Conservation (phyloP, 2,329 filamentous ascomycete genomes). For the Pseudocercospora crystallina region DNA sequence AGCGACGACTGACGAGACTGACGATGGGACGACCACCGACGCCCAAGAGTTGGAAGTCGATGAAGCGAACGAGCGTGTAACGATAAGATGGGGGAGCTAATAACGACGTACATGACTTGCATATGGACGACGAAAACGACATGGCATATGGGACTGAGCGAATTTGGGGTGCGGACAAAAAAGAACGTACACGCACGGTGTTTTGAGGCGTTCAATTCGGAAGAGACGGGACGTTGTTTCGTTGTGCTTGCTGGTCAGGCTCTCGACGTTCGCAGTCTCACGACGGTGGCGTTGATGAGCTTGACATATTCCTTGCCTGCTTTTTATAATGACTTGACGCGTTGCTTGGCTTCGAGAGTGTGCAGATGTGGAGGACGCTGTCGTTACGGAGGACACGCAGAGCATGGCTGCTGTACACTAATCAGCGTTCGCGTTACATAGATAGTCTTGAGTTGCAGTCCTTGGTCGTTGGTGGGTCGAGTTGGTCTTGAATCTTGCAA, state of each 20-base stretch:
- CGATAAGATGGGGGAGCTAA: slow-evolving; percentile 18
- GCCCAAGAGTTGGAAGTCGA: slow-evolving; percentile 3
- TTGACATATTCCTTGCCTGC: slow-evolving; percentile 5
- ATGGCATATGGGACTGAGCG: slow-evolving; percentile 9
- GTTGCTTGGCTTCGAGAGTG: slow-evolving; percentile 3
- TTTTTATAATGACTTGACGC: slow-evolving; percentile 1
- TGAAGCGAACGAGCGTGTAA: slow-evolving; percentile 12
- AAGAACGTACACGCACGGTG: background rate
- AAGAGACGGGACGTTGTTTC: background rate
- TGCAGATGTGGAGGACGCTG: slow-evolving; percentile 2
- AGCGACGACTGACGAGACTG: slow-evolving; percentile 1
- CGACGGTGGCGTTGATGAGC: background rate
- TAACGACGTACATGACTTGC: slow-evolving; percentile 15
- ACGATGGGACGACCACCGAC: slow-evolving; percentile 1
- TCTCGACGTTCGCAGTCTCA: background rate
- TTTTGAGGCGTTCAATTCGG: background rate
- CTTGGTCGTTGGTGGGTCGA: slow-evolving; percentile 11
- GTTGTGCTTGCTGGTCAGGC: slow-evolving; percentile 4
- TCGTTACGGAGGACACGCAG: background rate
- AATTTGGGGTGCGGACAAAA: background rate
- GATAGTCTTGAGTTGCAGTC: slow-evolving; percentile 25
- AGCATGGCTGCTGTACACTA: background rate
- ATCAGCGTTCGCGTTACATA: slow-evolving; percentile 4
- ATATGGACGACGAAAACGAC: slow-evolving; percentile 7
- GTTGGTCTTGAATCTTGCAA: slow-evolving; percentile 1